Conservation (phyloP, 2,329 filamentous ascomycete species). For the Herpotrichia juniperi region DNA sequence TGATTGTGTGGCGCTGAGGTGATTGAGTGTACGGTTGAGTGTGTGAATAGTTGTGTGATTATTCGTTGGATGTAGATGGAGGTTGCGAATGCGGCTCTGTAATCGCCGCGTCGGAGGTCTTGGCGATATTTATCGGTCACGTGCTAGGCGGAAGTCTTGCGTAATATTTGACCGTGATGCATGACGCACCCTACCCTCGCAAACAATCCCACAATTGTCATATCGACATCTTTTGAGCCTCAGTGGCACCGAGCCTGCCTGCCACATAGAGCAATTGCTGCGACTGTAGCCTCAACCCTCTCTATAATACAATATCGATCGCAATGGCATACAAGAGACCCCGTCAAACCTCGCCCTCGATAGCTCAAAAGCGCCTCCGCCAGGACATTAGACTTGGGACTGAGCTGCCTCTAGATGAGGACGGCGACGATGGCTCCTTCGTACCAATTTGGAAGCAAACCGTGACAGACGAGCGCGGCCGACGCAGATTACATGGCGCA, state of each 20-base stretch:
- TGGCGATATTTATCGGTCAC: no score
- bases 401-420: slow-evolving; percentile 76
- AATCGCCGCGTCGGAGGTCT: no score
- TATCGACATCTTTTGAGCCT: no score
- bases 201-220: no score
- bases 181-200: no score
- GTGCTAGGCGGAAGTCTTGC: no score
- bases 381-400: slow-evolving; percentile 64
- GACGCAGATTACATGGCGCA: slow-evolving; percentile 90
- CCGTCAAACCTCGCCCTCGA: slow-evolving; percentile 32
- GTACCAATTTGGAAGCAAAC: slow-evolving; percentile 98
- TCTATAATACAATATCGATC: neutral
- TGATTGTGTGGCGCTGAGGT: slow-evolving; percentile 6
- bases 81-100: no score
- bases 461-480: slow-evolving; percentile 87
- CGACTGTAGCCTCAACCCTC: no score
- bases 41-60: slow-evolving; percentile 1
- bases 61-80: neutral
- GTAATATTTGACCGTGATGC: no score
- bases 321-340: slow-evolving; percentile 44
- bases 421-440: slow-evolving; percentile 88
- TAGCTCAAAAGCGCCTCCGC: slow-evolving; percentile 75
- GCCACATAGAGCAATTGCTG: no score
- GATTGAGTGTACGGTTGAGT: neutral
- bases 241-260: no score